Evolutionary conservation across 257 asterid genomes (phyloP), one percentile per base, ranked within the genome.

Genomic region (Solanum rostratum): DNA sequence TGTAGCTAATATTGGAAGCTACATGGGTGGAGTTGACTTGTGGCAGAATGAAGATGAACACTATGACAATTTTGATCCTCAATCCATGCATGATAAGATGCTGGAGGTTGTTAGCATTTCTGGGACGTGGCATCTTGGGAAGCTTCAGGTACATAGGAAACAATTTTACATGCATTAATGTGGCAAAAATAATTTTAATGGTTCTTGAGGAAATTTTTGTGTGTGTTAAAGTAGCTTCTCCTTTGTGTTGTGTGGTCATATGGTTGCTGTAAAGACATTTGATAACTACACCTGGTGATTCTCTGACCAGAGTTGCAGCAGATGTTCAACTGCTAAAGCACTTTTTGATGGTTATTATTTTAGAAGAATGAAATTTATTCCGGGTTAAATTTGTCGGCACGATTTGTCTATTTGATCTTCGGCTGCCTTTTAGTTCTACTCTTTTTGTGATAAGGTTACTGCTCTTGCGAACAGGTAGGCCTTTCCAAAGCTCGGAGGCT

Each of bases 1-100:
- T 55, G 94, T 96, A 66, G 97, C 97, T 83, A 96, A 96, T 89
- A 96, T 96, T 83, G 98, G 99, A 60, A 96, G 99, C 88, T 96
- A 96, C 85, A 96, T 96, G 99, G 99, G 99, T 69, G 99, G 99
- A 86, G 99, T 96, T 76, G 99, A 95, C 89, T 90, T 96, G 88
- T 96, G 99, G 99, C 98, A 95, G 88, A 96, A 96, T 86, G 99
- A 96, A 84, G 99, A 95, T 85, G 98, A 96, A 88, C 91, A 85
- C 79, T 89, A 89, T 80, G 99, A 97, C 71, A 94, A 93, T 90
- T 95, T 94, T 88, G 97, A 95, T 88, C 99, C 98, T 86, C 99
- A 97, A 86, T 97, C 98, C 49, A 97, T 97, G 98, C 98, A 97
- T 85, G 99, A 97, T 88, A 97, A 90, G 90, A 91, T 97, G 88